A percentile compares a stretch with the other conserved stretches of the same genome.
Conservation (phyloP, 129 eudicot species). For the Silybum marianum region DNA sequence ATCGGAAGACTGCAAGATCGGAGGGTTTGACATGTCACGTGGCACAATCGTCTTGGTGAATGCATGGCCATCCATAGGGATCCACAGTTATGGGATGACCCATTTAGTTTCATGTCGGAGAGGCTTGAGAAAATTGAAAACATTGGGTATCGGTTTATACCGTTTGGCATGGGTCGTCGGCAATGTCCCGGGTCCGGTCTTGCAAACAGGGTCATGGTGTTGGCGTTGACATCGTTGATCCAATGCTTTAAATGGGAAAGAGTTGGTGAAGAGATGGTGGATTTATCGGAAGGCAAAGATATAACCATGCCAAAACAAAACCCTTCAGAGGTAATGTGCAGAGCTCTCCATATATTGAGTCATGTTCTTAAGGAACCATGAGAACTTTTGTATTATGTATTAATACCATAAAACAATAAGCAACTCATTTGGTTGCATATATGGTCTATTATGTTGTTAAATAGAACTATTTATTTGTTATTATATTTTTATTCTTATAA, state of each 20-base stretch:
- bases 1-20: conserved; percentile 35
- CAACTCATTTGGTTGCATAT: neutral
- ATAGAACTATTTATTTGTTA: too few relatives aligned
- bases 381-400: neutral
- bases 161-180: conserved; percentile 57
- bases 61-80: conserved; percentile 44
- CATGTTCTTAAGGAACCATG: neutral
- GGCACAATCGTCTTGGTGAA: conserved; percentile 41
- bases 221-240: conserved; percentile 34
- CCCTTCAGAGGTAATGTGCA: conserved; percentile 44
- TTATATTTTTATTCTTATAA: too few relatives aligned
- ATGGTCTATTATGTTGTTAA: too few relatives aligned
- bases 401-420: neutral
- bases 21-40: conserved; percentile 30
- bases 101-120: conserved; percentile 47
- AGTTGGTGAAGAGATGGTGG: conserved; percentile 14
- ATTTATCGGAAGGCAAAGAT: conserved; percentile 39
- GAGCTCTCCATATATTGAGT: conserved; percentile 23
- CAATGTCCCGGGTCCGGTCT: conserved; percentile 42
- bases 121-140: conserved; percentile 39
- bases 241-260: conserved; percentile 57
- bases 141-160: conserved; percentile 35
- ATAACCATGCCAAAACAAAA: conserved; percentile 43
- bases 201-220: conserved; percentile 33
- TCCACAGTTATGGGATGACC: conserved; percentile 41